Evolutionary conservation across 2,329 filamentous ascomycete species (phyloP), one percentile per base, ranked within the genome.

Genomic region (Rutstroemia sp.): DNA sequence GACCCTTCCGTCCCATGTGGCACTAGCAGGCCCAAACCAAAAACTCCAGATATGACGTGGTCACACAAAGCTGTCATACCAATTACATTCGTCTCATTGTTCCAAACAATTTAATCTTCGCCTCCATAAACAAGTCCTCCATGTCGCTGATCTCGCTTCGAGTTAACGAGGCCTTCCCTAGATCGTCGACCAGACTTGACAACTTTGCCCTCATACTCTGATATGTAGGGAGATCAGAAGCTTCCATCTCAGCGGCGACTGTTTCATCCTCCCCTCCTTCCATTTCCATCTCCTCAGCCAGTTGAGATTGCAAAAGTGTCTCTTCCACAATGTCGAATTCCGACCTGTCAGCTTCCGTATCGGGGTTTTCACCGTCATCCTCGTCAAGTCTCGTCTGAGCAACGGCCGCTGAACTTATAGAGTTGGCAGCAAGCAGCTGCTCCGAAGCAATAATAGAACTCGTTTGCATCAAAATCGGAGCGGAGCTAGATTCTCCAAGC

Each of bases 101-200:
- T 56, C 85, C 82, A 69, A 87, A 88, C 52, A 92, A 77, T 69
- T 87, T 83, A 61, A 81, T 78, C 70, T 88, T 86, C 62, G 92
- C 82, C 69, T 92, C 87, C 74, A 92, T 89, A 67, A 94, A 77
- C 64, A 90, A 74, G 67, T 92, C 86, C 66, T 94, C 89, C 62
- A 94, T 78, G 67, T 86, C 78, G 58, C 84, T 79, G 53, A 90
- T 81, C 59, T 89, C 83, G 10, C 80, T 76, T 10, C 81, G 77
- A 16, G 82, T 82, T 44, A 95, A 71, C 16, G 79, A 75, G 21
- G 83, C 76, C 27, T 72, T 73, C 54, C 78, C 79, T 57, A 91
- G 75, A 61, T 83, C 78, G 19, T 77, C 75, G 23, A 94, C 70
- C 0, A 87, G 75, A 72, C 74, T 59, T 73, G 76, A 45, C 87